These are phyloP conservation scores for Dothideomycetidae sp. DNA, from an alignment of 2,329 filamentous ascomycete genomes.

Conservation along the genomic window DNA sequence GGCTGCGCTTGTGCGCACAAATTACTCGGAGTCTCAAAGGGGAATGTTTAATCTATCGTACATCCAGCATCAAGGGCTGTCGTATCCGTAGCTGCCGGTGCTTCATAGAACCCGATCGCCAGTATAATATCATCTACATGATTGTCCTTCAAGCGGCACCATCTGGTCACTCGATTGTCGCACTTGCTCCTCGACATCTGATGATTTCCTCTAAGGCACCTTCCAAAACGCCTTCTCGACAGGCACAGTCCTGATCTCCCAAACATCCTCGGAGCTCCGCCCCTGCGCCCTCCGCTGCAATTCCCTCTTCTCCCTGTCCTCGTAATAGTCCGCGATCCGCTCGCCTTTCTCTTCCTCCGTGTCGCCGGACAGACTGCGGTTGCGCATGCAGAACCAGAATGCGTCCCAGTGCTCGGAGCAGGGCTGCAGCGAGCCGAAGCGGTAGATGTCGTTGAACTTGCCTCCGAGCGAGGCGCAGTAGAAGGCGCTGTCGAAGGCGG, in stretches of 20 bases:
- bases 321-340: conserved; percentile 51
- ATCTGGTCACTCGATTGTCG: too few species aligned
- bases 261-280: conserved; percentile 76
- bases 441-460: conserved; percentile 84
- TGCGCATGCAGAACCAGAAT: conserved; percentile 97
- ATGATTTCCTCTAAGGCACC: conserved; percentile 6
- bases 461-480: conserved; percentile 85
- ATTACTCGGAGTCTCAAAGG: too few species aligned
- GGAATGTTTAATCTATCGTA: too few species aligned
- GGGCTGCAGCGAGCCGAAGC: conserved; percentile 59
- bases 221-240: conserved; percentile 36
- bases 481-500: conserved; percentile 84
- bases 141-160: too few species aligned
- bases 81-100: too few species aligned
- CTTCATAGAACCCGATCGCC: too few species aligned
- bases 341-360: conserved; percentile 39
- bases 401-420: conserved; percentile 83
- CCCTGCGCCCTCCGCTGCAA: conserved; percentile 43
- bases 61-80: too few species aligned
- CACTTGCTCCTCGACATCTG: too few species aligned
- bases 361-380: conserved; percentile 44
- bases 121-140: too few species aligned
- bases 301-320: conserved; percentile 45
- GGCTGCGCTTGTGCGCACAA: too few species aligned
- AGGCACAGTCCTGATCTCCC: conserved; percentile 56